Evolutionary conservation across 1,284 basidiomycete genomes (phyloP).

Genomic region (Boletus hoseneyae): DNA sequence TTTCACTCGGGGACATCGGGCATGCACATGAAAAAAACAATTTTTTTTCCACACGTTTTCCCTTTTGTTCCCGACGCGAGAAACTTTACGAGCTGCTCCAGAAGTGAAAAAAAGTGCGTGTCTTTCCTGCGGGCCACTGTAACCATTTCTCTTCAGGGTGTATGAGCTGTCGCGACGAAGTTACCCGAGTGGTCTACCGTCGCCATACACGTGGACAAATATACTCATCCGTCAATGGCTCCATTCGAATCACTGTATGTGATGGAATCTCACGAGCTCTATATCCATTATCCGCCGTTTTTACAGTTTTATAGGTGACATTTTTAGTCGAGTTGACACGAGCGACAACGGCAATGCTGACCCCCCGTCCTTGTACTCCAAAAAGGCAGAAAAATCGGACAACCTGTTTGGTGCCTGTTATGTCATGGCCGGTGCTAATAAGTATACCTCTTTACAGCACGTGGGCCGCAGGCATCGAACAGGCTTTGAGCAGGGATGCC

Average conservation of each 20-base stretch:
- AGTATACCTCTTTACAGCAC: too few relatives aligned
- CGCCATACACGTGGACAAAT: background rate
- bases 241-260: background rate
- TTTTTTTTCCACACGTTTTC: slow-evolving; percentile 1
- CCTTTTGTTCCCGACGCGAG: slow-evolving; percentile 5
- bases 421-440: too few relatives aligned
- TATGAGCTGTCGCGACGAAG: slow-evolving; percentile 7
- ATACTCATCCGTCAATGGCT: background rate
- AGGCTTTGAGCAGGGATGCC: background rate
- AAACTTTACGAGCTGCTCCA: background rate
- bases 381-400: too few relatives aligned
- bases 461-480: too few relatives aligned
- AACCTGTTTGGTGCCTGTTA: too few relatives aligned
- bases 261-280: background rate
- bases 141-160: background rate
- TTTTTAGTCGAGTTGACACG: too few relatives aligned
- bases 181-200: slow-evolving; percentile 3
- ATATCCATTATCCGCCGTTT: background rate
- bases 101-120: background rate
- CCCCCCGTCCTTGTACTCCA: too few relatives aligned
- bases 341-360: too few relatives aligned
- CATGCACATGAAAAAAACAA: slow-evolving; percentile 18
- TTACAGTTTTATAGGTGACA: background rate
- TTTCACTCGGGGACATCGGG: background rate
- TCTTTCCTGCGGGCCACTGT: background rate